These are phyloP conservation scores for Nitzschia sp. DNA, from an alignment of 108 stramenopile species.

Conservation along the genomic window DNA sequence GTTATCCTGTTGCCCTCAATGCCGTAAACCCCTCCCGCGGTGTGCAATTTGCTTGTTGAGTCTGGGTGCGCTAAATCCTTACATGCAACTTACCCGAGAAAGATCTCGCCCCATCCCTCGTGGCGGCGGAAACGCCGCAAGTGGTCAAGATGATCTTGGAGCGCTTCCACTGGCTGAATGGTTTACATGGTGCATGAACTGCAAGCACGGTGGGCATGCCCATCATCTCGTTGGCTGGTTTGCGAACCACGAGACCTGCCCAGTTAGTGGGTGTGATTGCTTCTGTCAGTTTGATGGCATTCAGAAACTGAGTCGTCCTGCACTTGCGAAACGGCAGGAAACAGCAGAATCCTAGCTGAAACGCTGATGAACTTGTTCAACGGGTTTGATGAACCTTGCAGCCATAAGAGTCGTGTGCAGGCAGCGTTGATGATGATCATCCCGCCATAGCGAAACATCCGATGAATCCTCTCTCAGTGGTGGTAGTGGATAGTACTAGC, in stretches of 20 bases:
- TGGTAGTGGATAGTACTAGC: too few relatives aligned
- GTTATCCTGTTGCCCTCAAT: conserved; percentile 85
- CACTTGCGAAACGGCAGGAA: conserved; percentile 6
- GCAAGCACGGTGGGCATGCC: conserved; percentile 86
- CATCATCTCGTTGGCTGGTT: conserved; percentile 90
- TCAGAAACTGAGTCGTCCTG: conserved; percentile 50
- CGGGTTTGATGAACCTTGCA: too few relatives aligned
- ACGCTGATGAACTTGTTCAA: too few relatives aligned
- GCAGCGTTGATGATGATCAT: too few relatives aligned
- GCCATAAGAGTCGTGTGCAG: too few relatives aligned
- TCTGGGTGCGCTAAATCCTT: conserved; percentile 85
- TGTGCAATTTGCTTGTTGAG: conserved; percentile 87
- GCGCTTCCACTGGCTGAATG: conserved; percentile 83
- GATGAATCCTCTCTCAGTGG: too few relatives aligned
- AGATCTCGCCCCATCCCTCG: conserved; percentile 33
- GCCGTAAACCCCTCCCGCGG: conserved; percentile 84
- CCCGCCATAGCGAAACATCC: too few relatives aligned
- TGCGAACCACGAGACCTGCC: conserved; percentile 74
- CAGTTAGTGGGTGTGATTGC: conserved; percentile 90
- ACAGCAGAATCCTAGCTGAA: too few relatives aligned
- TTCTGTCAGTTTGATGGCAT: conserved; percentile 84
- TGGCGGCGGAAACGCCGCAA: conserved; percentile 28
- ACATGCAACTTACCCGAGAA: conserved; percentile 77
- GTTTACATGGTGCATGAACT: conserved; percentile 91
- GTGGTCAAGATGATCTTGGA: conserved; percentile 54